Conservation (phyloP, 75 land plant genomes). For the Pinus taeda region DNA sequence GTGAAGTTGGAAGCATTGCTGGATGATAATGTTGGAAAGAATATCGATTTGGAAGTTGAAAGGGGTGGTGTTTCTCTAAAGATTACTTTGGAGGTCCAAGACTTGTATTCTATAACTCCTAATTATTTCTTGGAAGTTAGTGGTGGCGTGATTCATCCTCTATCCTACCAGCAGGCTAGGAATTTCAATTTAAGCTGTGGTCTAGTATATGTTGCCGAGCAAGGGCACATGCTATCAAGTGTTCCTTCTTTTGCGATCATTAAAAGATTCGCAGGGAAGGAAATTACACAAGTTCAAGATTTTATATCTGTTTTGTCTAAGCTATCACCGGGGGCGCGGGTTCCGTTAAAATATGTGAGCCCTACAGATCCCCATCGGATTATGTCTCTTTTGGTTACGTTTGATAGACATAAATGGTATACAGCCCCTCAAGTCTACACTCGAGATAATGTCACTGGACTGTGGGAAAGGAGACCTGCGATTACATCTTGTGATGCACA, state of each 20-base stretch:
- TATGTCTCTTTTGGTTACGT: constrained; percentile 78
- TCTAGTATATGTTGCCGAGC: constrained; percentile 87
- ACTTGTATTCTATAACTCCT: constrained; percentile 84
- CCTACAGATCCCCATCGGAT: constrained; percentile 70
- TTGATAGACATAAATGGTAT: constrained; percentile 97
- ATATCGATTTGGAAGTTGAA: constrained; percentile 56
- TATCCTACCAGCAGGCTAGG: constrained; percentile 94
- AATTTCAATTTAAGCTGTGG: constrained; percentile 89
- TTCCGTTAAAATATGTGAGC: constrained; percentile 78
- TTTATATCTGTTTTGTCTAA: constrained; percentile 55
- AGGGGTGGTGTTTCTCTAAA: constrained; percentile 68
- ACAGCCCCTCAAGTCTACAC: constrained; percentile 71
- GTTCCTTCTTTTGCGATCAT: constrained; percentile 90
- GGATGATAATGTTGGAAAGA: constrained; percentile 73
- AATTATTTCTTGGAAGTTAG: constrained; percentile 75
- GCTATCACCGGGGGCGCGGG: constrained; percentile 73
- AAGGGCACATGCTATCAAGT: constrained; percentile 78
- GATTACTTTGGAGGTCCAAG: constrained; percentile 71
- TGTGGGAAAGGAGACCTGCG: constrained; percentile 66
- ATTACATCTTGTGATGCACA: constrained; percentile 16
- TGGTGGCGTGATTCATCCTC: constrained; percentile 85
- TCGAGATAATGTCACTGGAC: constrained; percentile 73
- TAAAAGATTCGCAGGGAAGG: constrained; percentile 82
- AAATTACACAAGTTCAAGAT: constrained; percentile 49
- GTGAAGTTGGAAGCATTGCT: constrained; percentile 69